phyloP scores from a whole-genome alignment of 129 eudicot species.

The Escallonia rubra region DNA sequence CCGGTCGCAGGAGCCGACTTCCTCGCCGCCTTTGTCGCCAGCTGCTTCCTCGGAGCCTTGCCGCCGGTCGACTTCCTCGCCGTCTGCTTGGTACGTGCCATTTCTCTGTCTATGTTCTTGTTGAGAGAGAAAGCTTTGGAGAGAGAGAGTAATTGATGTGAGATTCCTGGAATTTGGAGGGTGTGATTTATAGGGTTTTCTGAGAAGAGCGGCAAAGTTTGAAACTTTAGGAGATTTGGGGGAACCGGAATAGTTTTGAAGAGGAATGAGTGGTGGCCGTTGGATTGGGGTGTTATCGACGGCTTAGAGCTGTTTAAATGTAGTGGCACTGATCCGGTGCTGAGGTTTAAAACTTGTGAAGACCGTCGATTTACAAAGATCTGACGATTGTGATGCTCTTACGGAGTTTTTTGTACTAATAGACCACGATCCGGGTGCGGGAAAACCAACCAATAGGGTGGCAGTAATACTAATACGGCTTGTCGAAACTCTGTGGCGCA shows the following conservation, averaged over 20 bases:
- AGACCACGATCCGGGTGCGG: no score
- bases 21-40: constrained; percentile 44
- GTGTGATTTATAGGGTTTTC: neutral
- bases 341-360: no score
- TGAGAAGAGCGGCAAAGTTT: constrained; percentile 16
- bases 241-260: neutral
- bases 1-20: constrained; percentile 61
- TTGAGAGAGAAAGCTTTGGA: neutral
- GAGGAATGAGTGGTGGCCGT: constrained; percentile 8
- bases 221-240: constrained; percentile 1
- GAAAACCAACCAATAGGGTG: no score
- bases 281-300: constrained; percentile 14
- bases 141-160: neutral
- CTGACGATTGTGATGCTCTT: no score
- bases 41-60: constrained; percentile 50
- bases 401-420: no score
- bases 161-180: constrained; percentile 1
- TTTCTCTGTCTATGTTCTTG: neutral
- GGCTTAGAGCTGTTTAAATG: neutral
- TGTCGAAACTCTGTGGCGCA: no score
- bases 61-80: constrained; percentile 57
- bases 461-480: no score
- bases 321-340: neutral
- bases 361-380: no score
- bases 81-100: constrained; percentile 59